Evolutionary conservation across 306 rosid genomes (phyloP).

Genomic region (Fragaria vesca): DNA sequence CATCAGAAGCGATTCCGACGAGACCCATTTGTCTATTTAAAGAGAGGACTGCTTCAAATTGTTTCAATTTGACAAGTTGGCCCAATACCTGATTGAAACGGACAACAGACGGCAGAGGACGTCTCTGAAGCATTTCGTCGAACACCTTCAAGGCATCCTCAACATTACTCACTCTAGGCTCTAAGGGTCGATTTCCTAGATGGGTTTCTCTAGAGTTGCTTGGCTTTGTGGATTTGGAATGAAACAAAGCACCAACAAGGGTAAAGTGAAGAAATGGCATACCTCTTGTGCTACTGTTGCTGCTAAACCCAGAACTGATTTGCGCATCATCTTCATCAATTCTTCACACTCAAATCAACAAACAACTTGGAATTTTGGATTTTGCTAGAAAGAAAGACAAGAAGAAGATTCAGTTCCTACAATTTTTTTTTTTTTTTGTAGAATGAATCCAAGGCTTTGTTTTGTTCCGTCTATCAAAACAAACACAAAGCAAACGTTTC

Average conservation of each 20-base stretch:
- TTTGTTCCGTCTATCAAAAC: no score
- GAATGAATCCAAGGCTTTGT: no score
- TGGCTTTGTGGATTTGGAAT: not conserved
- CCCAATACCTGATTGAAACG: slow-evolving; percentile 26
- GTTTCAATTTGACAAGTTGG: slow-evolving; percentile 22
- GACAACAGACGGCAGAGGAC: slow-evolving; percentile 25
- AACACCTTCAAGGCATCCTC: slow-evolving; percentile 29
- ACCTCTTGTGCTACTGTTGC: no score
- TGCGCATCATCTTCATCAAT: no score
- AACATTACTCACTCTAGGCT: not conserved
- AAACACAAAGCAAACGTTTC: no score
- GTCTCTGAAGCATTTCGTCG: slow-evolving; percentile 24
- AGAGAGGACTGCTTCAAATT: slow-evolving; percentile 18
- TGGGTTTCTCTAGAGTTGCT: not conserved
- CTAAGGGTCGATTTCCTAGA: not conserved
- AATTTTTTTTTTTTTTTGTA: no score
- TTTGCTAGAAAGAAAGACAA: no score
- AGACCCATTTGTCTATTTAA: slow-evolving; percentile 19
- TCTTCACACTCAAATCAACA: no score
- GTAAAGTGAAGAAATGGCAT: no score
- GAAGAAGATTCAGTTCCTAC: no score
- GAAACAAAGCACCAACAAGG: not conserved
- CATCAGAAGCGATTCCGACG: slow-evolving; percentile 4
- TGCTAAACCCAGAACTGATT: no score
- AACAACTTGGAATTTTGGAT: no score